A percentile compares a stretch with the other conserved stretches of the same genome.
These are phyloP conservation scores for Erigeron canadensis DNA, from an alignment of 129 eudicot species.

Conservation along the genomic window DNA sequence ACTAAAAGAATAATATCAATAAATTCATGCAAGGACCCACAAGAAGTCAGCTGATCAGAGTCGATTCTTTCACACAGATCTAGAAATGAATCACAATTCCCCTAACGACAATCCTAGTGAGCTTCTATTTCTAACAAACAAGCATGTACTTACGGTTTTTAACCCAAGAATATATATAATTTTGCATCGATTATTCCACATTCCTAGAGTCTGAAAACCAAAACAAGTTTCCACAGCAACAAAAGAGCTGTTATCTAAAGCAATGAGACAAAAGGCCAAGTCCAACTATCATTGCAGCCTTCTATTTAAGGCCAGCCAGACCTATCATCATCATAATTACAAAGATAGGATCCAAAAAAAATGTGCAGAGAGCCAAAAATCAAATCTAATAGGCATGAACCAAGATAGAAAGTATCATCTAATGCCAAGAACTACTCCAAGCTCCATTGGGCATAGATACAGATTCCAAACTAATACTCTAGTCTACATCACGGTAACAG, in stretches of 20 bases:
- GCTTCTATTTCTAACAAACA: not conserved
- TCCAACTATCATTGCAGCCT: not conserved
- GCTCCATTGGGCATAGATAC: not conserved
- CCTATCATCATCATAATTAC: not conserved
- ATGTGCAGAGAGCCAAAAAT: too few species aligned
- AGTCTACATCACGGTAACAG: not conserved
- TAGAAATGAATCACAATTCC: not conserved
- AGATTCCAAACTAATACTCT: not conserved
- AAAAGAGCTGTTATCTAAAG: not conserved
- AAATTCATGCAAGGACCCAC: not conserved
- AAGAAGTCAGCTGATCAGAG: not conserved
- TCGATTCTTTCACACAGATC: not conserved
- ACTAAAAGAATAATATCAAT: constrained; percentile 5
- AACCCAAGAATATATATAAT: not conserved
- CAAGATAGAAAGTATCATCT: not conserved
- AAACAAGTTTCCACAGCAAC: not conserved
- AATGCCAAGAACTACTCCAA: not conserved
- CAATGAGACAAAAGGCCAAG: not conserved
- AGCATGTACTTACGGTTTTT: not conserved
- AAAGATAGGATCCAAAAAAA: too few species aligned
- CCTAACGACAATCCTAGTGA: not conserved
- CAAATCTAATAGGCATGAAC: not conserved
- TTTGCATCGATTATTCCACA: not conserved
- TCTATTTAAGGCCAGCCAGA: not conserved
- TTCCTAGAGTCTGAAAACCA: not conserved